Evolutionary conservation across 202 grass and related monocot species (phyloP).

Genomic region (Schoenoplectus tabernaemontani): DNA sequence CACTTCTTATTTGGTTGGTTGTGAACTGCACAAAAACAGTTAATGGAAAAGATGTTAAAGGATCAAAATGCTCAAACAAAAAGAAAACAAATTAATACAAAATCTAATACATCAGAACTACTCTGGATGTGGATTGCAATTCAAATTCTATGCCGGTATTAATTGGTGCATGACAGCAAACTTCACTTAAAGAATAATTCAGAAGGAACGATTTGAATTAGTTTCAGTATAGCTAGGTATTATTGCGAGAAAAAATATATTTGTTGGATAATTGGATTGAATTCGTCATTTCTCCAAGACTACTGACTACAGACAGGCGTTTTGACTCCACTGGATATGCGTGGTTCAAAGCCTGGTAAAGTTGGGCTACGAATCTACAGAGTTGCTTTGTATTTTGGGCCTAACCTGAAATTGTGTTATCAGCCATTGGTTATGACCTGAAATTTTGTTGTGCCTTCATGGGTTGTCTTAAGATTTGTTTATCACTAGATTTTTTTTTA

Average conservation of each 20-base stretch:
- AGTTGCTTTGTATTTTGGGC: neutral
- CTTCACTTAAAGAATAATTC: neutral
- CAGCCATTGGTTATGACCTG: no score
- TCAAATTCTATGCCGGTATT: no score
- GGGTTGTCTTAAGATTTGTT: neutral
- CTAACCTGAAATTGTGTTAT: neutral
- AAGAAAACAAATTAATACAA: neutral
- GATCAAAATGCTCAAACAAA: no score
- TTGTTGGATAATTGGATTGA: no score
- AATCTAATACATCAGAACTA: neutral
- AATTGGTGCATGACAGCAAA: no score
- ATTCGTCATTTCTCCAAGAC: no score
- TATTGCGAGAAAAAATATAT: no score
- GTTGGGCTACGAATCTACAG: no score
- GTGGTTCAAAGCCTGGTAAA: neutral
- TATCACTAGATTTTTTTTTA: neutral
- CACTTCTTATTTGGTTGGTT: conserved; percentile 20
- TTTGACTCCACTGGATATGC: neutral
- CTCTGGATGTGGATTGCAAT: neutral
- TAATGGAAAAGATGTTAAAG: neutral
- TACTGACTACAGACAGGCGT: no score
- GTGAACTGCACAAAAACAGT: conserved; percentile 20
- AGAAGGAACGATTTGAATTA: neutral
- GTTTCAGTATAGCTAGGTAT: no score
- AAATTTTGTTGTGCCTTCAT: neutral